These are phyloP conservation scores for Pichia sp. DNA, from an alignment of 1,139 yeast genomes.

Conservation along the genomic window DNA sequence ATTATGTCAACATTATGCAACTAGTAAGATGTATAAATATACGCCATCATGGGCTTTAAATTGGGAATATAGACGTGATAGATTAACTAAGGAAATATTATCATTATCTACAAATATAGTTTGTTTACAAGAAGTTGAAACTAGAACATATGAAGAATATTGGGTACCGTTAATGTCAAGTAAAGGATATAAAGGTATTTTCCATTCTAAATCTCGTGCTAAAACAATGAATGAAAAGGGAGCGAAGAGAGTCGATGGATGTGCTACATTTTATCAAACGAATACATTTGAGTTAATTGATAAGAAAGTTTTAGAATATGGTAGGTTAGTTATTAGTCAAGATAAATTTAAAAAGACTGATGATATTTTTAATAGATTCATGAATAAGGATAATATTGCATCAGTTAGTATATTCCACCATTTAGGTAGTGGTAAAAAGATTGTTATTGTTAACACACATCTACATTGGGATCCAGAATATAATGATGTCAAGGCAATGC, in stretches of 20 bases:
- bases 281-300: slow-evolving; percentile 64
- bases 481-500: slow-evolving; percentile 93
- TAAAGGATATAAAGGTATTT: slow-evolving; percentile 73
- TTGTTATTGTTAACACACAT: slow-evolving; percentile 84
- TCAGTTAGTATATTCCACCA: slow-evolving; percentile 74
- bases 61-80: slow-evolving; percentile 86
- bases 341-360: slow-evolving; percentile 89
- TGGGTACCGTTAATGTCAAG: slow-evolving; percentile 73
- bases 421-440: slow-evolving; percentile 58
- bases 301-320: slow-evolving; percentile 75
- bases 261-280: slow-evolving; percentile 81
- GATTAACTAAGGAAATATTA: slow-evolving; percentile 65
- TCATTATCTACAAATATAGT: slow-evolving; percentile 64
- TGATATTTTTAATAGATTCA: slow-evolving; percentile 90
- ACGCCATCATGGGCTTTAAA: slow-evolving; percentile 96
- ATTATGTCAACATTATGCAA: slow-evolving; percentile 92
- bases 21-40: slow-evolving; percentile 83
- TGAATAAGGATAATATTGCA: slow-evolving; percentile 93
- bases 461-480: slow-evolving; percentile 98
- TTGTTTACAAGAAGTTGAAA: slow-evolving; percentile 94
- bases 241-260: slow-evolving; percentile 91
- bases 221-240: slow-evolving; percentile 83
- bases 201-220: slow-evolving; percentile 85
- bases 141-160: slow-evolving; percentile 74
- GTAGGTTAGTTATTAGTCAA: slow-evolving; percentile 79